Conservation (phyloP, 306 rosid genomes). For the Trichosanthes truncata region DNA sequence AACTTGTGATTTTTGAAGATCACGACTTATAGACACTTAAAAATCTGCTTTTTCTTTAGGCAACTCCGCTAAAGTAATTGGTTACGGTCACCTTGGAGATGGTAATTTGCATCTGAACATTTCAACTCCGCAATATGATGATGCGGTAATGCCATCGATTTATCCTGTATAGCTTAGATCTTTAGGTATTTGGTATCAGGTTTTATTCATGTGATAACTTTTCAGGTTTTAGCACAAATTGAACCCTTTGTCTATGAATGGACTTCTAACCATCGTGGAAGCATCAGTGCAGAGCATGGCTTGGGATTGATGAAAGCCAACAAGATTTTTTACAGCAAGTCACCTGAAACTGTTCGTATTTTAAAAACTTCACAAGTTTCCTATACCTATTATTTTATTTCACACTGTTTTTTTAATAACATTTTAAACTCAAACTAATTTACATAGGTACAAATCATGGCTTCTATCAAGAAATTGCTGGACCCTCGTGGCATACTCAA, state of each 20-base stretch:
- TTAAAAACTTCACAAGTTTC: not conserved
- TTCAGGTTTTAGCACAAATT: slow-evolving; percentile 67
- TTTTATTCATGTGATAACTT: slow-evolving; percentile 4
- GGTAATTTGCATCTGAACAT: slow-evolving; percentile 85
- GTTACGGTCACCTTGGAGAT: slow-evolving; percentile 95
- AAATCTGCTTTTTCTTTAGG: slow-evolving; percentile 28
- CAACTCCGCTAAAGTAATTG: slow-evolving; percentile 50
- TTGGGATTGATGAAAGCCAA: slow-evolving; percentile 91
- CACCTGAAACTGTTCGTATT: slow-evolving; percentile 52
- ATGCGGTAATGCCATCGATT: slow-evolving; percentile 36
- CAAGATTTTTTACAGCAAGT: slow-evolving; percentile 69
- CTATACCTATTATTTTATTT: not conserved
- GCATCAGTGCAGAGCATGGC: slow-evolving; percentile 95
- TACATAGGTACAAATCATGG: slow-evolving; percentile 75
- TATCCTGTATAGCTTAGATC: not conserved
- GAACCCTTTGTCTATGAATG: slow-evolving; percentile 96
- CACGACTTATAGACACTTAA: not conserved
- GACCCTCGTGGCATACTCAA: slow-evolving; percentile 85
- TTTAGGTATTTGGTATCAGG: not conserved
- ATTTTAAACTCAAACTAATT: slow-evolving; percentile 1
- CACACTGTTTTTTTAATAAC: not conserved
- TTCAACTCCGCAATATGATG: slow-evolving; percentile 63
- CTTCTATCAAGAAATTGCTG: slow-evolving; percentile 72
- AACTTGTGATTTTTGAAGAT: not conserved
- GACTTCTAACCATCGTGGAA: slow-evolving; percentile 77